Evolutionary conservation across 1,139 yeast species (phyloP), one percentile per base, ranked within the genome.

Genomic region (Taphrina flavorubra): DNA sequence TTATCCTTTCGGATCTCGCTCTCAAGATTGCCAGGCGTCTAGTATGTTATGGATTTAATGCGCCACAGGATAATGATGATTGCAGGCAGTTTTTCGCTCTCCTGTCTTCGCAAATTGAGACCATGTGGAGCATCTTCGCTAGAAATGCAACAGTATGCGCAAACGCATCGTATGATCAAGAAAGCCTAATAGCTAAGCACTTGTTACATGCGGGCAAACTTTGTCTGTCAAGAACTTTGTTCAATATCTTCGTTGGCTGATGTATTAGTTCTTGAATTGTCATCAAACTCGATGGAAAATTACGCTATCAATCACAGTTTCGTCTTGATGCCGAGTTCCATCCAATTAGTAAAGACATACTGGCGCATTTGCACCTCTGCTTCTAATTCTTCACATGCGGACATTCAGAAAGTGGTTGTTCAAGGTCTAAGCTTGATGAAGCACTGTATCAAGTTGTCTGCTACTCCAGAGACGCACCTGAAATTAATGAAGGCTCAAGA

Each of bases 381-480:
- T 73, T 92, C 96, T 0, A 79, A 82, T 36, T 76, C 77, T 1
- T 85, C 90, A 39, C 88, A 89, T 74, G 72, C 71, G 44, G 81
- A 80, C 73, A 92, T 96, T 95, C 92, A 88, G 73, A 84, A 83
- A 60, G 79, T 90, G 49, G 88, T 90, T 0, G 85, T 91, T 42
- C 89, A 89, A 74, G 87, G 91, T 0, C 81, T 92, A 68, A 75
- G 84, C 67, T 83, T 92, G 14, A 78, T 91, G 74, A 89, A 90
- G 74, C 84, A 83, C 69, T 79, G 89, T 51, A 81, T 92, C 13
- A 83, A 85, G 25, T 86, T 87, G 73, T 80, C 87, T 13, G 65
- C 68, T n/a, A 58, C 49, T 40, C 68, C 70, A 1, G 65, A 65
- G 20, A 36, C 51, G 14, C 55, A 62, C 16, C 39, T 65, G 40